Evolutionary conservation across 176 grass and related monocot species (phyloP).

Genomic region (Phoenix roebelenii): DNA sequence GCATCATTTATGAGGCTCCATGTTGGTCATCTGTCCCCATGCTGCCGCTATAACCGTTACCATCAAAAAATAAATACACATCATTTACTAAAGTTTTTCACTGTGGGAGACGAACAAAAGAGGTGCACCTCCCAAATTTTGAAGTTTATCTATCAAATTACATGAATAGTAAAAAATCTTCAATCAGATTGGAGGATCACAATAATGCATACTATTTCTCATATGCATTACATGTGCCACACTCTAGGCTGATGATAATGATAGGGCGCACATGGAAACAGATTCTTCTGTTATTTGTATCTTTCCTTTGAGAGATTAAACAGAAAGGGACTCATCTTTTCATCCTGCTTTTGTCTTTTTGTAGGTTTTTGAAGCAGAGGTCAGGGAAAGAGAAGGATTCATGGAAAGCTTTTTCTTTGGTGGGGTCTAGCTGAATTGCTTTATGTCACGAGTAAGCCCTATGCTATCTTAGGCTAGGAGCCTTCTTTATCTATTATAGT

Average conservation of each 20-base stretch:
- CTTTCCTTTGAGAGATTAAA: constrained; percentile 12
- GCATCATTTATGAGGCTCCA: too few relatives aligned
- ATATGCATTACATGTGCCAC: not conserved
- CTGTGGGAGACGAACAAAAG: too few relatives aligned
- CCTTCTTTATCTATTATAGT: too few relatives aligned
- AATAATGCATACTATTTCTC: not conserved
- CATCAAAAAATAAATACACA: too few relatives aligned
- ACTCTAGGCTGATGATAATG: not conserved
- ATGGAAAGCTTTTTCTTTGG: not conserved
- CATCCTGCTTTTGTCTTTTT: constrained; percentile 20
- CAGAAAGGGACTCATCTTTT: constrained; percentile 27
- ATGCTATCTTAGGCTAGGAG: not conserved
- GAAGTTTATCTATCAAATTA: too few relatives aligned
- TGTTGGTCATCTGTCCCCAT: too few relatives aligned
- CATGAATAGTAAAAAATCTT: too few relatives aligned
- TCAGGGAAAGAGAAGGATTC: not conserved
- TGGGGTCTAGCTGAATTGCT: constrained; percentile 29
- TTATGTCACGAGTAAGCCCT: constrained; percentile 6
- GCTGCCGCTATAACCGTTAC: too few relatives aligned
- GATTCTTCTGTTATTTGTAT: not conserved
- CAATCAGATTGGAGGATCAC: too few relatives aligned
- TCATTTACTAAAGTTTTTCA: too few relatives aligned
- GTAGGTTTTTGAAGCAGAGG: constrained; percentile 25
- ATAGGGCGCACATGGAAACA: constrained; percentile 7
- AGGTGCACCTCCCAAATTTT: too few relatives aligned